Percentiles rank a stretch among this genome's conserved stretches.
Evolutionary conservation across 2,329 filamentous ascomycete genomes (phyloP).

Genomic region (Aspergillus sp.): DNA sequence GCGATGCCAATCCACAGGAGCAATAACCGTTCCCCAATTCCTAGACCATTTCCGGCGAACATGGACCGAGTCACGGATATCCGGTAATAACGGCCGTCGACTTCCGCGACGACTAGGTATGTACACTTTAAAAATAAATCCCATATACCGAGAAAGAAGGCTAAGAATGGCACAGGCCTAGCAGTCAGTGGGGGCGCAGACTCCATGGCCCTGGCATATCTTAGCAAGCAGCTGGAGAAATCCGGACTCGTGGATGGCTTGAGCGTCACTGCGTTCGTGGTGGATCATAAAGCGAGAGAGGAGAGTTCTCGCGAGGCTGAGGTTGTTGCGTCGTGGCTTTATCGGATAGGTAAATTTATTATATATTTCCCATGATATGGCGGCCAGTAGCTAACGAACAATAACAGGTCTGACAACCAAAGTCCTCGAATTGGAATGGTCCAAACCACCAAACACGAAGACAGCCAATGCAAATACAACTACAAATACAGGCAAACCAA

Average conservation of each 20-base stretch:
- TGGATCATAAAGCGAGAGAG: slow-evolving; percentile 52
- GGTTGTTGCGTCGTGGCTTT: slow-evolving; percentile 41
- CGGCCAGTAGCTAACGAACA: not conserved
- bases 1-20: slow-evolving; percentile 2
- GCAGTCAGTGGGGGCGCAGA: slow-evolving; percentile 90
- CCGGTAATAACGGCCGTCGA: slow-evolving; percentile 1
- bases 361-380: slow-evolving; percentile 6
- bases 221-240: slow-evolving; percentile 50
- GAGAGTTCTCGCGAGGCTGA: slow-evolving; percentile 49
- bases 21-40: slow-evolving; percentile 23
- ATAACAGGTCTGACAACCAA: not conserved
- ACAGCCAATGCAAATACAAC: not conserved
- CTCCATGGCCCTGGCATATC: slow-evolving; percentile 86
- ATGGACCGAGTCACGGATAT: slow-evolving; percentile 18
- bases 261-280: slow-evolving; percentile 48
- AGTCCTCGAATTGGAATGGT: slow-evolving; percentile 47
- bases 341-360: slow-evolving; percentile 30
- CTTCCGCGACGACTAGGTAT: slow-evolving; percentile 18
- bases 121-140: not conserved
- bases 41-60: slow-evolving; percentile 20
- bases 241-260: slow-evolving; percentile 14
- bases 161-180: slow-evolving; percentile 46
- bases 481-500: slow-evolving; percentile 8
- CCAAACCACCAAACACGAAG: slow-evolving; percentile 3
- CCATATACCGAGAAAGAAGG: not conserved